Base-by-base conservation (phyloP, 371 early-diverging fungal genomes). In the Mucor plumbeus region DNA sequence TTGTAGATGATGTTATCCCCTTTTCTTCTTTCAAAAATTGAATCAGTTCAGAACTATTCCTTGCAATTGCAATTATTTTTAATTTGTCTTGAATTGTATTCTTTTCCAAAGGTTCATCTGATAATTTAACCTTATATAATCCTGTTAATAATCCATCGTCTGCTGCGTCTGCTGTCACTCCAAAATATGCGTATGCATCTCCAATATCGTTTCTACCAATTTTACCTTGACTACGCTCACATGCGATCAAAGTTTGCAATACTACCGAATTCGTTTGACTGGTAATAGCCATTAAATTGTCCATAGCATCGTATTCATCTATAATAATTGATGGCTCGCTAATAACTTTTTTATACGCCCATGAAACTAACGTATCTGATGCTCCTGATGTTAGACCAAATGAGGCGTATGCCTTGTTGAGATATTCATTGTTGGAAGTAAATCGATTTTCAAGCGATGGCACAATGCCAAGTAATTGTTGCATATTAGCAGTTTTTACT, bases 121-220 rank as follows among this genome's bases (percentile, higher is more conserved):
- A 61, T 34, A 70, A 39, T 63, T 84, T 75, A 14, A 76, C 54
- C 35, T 74, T 57, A 67, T 72, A 70, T 39, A 85, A n/a, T 15
- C 80, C 71, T 36, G 76, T 63, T 58, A 78, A 39, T 43, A 70
- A 14, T 48, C 69, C 36, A 72, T 74, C 73, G 69, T 76, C 70
- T 54, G 74, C 61, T 8, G 65, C 54, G 34, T 72, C 61, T 40
- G 73, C 70, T 3, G 73, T 59, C 7, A 85, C 68, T 7, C 80
- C 85, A 71, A 87, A 89, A 60, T 82, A 75, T 15, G 67, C 65
- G 63, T 87, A 88, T 1, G 90, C 90, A 17, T 77, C 75, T 7
- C 72, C 73, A 34, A 88, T 68, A 36, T 87, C 87, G 6, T 72
- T 68, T 4, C 70, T 68, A 4, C 78, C 77, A 26, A 84, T 72